Evolutionary conservation across 139 green algal genomes (phyloP).

Genomic region (Chlorella sp.): DNA sequence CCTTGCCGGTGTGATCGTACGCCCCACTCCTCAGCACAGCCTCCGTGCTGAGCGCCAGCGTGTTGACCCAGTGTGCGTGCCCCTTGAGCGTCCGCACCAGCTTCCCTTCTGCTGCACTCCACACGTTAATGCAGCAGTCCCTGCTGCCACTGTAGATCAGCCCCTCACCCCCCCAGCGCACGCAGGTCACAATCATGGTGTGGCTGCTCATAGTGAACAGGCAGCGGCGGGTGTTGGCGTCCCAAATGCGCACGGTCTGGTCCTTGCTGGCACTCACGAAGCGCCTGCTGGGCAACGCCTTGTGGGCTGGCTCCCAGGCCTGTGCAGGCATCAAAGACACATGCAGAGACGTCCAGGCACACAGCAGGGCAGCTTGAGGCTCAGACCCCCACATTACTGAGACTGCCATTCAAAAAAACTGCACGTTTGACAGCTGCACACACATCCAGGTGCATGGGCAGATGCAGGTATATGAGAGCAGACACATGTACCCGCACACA

Average conservation of each 20-base stretch:
- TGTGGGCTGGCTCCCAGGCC: conserved; percentile 92
- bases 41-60: conserved; percentile 83
- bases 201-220: conserved; percentile 29
- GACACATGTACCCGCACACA: no score
- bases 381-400: no score
- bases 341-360: no score
- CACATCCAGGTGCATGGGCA: no score
- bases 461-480: no score
- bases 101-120: conserved; percentile 74
- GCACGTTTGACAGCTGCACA: no score
- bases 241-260: conserved; percentile 60
- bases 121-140: conserved; percentile 81
- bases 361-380: no score
- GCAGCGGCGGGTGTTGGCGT: conserved; percentile 34
- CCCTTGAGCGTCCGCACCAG: conserved; percentile 58
- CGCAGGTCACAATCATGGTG: conserved; percentile 56
- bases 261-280: conserved; percentile 85
- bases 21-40: conserved; percentile 77
- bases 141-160: no score
- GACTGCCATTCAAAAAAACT: no score
- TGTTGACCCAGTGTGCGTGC: conserved; percentile 99
- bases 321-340: no score
- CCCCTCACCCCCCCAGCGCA: conserved; percentile 91
- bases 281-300: conserved; percentile 55
- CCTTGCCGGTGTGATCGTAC: conserved; percentile 81